These are phyloP conservation scores for Ammopiptanthus mongolicus DNA, from an alignment of 306 rosid genomes.

Conservation along the genomic window DNA sequence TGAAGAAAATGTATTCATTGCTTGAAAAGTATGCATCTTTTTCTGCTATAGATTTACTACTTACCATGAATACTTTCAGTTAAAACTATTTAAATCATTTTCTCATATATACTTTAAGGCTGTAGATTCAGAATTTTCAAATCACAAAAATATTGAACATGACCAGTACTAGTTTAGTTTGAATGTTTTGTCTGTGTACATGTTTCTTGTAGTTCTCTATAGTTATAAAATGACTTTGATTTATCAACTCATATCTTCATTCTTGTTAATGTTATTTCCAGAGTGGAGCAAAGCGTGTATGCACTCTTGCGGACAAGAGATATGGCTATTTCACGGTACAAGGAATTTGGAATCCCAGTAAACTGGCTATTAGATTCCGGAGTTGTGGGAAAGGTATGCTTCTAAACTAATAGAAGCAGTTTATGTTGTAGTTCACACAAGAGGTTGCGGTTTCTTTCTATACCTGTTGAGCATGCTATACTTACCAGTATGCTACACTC, in stretches of 20 bases:
- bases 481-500: background rate
- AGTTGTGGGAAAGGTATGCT: constrained; percentile 89
- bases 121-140: background rate
- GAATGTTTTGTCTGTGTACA: background rate
- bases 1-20: constrained; percentile 96
- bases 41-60: constrained; percentile 13
- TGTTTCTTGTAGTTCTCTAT: background rate
- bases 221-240: background rate
- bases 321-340: constrained; percentile 90
- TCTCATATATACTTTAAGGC: background rate
- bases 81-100: background rate
- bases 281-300: constrained; percentile 91
- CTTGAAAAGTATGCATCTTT: constrained; percentile 75
- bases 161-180: background rate
- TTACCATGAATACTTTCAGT: background rate
- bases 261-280: constrained; percentile 22
- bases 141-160: background rate
- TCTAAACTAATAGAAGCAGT: background rate
- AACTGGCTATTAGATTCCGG: constrained; percentile 92
- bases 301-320: constrained; percentile 91
- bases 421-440: background rate
- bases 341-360: constrained; percentile 88
- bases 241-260: background rate
- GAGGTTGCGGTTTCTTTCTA: background rate
- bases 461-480: background rate